phyloP scores from a whole-genome alignment of 371 early-diverging fungal species.

The Actinomortierella ambigua region DNA sequence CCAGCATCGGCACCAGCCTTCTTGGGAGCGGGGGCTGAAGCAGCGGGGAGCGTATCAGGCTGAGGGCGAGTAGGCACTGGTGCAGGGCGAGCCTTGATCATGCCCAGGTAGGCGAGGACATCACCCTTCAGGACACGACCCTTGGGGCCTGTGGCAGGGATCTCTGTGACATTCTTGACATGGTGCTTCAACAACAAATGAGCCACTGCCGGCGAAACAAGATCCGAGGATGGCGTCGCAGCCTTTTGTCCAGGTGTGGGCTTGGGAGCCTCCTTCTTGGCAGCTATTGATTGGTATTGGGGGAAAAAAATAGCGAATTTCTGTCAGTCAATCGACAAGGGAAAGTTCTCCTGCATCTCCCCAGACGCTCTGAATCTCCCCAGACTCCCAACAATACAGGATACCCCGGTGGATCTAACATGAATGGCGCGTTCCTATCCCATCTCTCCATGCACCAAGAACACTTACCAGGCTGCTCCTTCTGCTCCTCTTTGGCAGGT shows the following conservation, averaged over 20 bases:
- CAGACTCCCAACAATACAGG: too few relatives aligned
- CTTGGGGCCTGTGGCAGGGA: constrained; percentile 85
- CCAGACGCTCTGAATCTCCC: too few relatives aligned
- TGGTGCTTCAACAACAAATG: constrained; percentile 63
- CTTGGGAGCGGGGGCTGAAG: constrained; percentile 16
- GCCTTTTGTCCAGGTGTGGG: constrained; percentile 19
- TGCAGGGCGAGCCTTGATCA: constrained; percentile 60
- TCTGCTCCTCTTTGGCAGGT: constrained; percentile 45
- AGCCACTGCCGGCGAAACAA: constrained; percentile 75
- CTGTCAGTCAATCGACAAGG: background rate
- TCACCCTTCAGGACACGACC: constrained; percentile 93
- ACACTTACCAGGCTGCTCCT: constrained; percentile 51
- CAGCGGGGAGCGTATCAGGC: constrained; percentile 38
- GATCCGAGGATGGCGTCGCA: constrained; percentile 48
- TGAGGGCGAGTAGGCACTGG: constrained; percentile 50
- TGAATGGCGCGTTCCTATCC: too few relatives aligned
- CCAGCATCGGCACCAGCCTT: constrained; percentile 6
- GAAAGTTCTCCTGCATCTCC: too few relatives aligned
- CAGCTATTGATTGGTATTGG: constrained; percentile 44
- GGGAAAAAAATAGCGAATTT: background rate
- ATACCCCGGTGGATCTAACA: too few relatives aligned
- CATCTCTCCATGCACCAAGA: too few relatives aligned
- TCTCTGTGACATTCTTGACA: constrained; percentile 58
- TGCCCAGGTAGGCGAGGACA: constrained; percentile 75
- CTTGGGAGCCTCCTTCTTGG: constrained; percentile 48